Evolutionary conservation across 352 stramenopile genomes (phyloP), one percentile per base, ranked within the genome.

Genomic region (Globisporangium solare): DNA sequence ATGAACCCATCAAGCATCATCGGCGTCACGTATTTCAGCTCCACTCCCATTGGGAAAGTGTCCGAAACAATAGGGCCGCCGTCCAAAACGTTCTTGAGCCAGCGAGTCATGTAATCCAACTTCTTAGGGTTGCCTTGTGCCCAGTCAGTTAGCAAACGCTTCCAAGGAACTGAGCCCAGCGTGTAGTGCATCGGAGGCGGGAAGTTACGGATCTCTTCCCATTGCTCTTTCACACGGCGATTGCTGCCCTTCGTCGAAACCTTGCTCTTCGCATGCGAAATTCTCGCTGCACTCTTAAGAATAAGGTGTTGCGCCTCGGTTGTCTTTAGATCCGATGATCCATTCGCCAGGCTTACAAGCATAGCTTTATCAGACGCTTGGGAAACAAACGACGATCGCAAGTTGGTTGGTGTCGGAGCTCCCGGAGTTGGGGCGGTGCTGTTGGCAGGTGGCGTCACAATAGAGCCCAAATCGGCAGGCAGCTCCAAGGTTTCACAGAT

Each of bases 1-100:
- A 95, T 95, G 64, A 95, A 95, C 17, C 85, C 85, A 56, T 95
- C 85, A 47, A 95, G 65, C 85, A 95, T 95, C 85, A 95, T 95
- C 7, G 85, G 85, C 20, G 85, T 95, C 47, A 95, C 85, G 50
- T 89, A 92, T 67, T 95, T 95, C 60, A 95, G 78, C 60, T 95
- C 85, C 14, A 93, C 85, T 21, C 85, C 85, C 76, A 95, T 92
- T 0, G 85, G 85, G 61, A 95, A 95, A 35, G 79, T 89, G 31
- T 89, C 82, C n/a, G 83, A 90, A 18, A 92, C 83, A 47, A 95
- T 91, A 1, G 83, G 80, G 21, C 81, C 85, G 27, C 83, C 83
- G 35, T 95, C 85, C 46, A 95, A 61, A 6, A 95, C 85, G 56
- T 95, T 95, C 70, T 95, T 92, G 40, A 95, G 74, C 85, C 85